phyloP scores from a whole-genome alignment of 1,139 yeast species.

The Debaryomycetaceae sp. region DNA sequence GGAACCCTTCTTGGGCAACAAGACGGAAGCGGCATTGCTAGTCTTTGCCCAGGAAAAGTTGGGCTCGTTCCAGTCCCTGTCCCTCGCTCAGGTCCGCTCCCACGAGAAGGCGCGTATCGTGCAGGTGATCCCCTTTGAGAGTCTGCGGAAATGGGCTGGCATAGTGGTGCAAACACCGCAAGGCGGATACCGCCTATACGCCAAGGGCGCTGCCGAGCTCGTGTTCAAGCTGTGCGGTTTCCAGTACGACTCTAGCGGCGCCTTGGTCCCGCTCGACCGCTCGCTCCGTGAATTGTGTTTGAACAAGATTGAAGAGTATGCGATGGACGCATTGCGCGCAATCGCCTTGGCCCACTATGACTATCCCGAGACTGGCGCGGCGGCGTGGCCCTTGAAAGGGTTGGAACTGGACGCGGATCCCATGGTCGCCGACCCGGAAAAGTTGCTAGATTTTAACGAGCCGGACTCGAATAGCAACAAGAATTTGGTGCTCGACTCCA shows the following conservation, averaged over 20 bases:
- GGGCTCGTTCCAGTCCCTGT: constrained; percentile 25
- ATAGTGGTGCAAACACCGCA: constrained; percentile 43
- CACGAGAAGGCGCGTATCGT: constrained; percentile 32
- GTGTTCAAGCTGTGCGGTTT: constrained; percentile 52
- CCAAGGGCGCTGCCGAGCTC: constrained; percentile 94
- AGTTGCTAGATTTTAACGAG: constrained; percentile 21
- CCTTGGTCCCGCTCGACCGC: constrained; percentile 16
- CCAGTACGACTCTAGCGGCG: constrained; percentile 20
- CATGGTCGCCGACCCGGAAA: constrained; percentile 36
- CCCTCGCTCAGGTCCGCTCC: constrained; percentile 30
- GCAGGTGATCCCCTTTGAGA: constrained; percentile 83
- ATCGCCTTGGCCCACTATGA: constrained; percentile 76
- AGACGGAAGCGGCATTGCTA: constrained; percentile 86
- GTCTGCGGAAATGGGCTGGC: constrained; percentile 89
- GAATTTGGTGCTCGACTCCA: constrained; percentile 44
- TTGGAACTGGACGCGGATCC: neutral
- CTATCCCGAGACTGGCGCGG: constrained; percentile 23
- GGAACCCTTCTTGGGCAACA: constrained; percentile 77
- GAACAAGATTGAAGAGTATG: constrained; percentile 49
- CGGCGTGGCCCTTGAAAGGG: constrained; percentile 54
- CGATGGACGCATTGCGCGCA: constrained; percentile 73
- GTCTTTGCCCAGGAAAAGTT: constrained; percentile 54
- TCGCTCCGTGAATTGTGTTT: constrained; percentile 23
- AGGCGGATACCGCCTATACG: constrained; percentile 52
- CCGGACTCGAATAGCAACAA: constrained; percentile 11